Conservation (phyloP, 169 alveolate species). For the Eimeria necatrix region DNA sequence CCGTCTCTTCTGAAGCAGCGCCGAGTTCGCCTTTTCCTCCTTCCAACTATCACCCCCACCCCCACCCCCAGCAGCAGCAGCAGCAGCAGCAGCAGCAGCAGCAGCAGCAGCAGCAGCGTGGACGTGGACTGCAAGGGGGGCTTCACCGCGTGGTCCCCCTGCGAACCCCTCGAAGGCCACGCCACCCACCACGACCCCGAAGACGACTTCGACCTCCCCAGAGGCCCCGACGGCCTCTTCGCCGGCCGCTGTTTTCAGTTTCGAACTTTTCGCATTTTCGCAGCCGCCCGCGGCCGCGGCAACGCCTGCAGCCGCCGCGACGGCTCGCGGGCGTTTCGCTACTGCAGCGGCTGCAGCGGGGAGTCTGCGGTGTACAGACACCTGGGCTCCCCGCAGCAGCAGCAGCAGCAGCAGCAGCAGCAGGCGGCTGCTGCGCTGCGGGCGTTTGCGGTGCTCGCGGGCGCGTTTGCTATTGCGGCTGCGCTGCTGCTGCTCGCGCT, state of each 20-base stretch:
- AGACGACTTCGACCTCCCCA: slow-evolving; percentile 60
- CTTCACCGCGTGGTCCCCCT: slow-evolving; percentile 74
- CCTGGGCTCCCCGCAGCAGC: slow-evolving; percentile 42
- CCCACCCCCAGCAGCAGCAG: background rate
- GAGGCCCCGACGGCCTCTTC: slow-evolving; percentile 63
- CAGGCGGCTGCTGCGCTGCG: background rate
- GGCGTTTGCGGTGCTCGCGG: too few relatives aligned
- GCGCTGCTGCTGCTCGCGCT: background rate
- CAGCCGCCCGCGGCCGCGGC: slow-evolving; percentile 50
- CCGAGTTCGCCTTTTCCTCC: too few relatives aligned
- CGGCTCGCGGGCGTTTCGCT: slow-evolving; percentile 59
- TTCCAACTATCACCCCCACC: too few relatives aligned
- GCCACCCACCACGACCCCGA: slow-evolving; percentile 77
- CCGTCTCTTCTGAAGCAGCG: too few relatives aligned
- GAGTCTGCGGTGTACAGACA: slow-evolving; percentile 73
- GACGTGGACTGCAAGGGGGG: slow-evolving; percentile 77
- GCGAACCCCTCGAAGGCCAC: slow-evolving; percentile 80
- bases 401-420: too few relatives aligned
- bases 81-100: slow-evolving; percentile 23
- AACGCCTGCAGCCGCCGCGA: slow-evolving; percentile 35
- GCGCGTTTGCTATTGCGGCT: too few relatives aligned
- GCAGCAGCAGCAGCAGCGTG: slow-evolving; percentile 20
- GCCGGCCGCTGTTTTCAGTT: slow-evolving; percentile 61
- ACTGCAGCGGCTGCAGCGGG: slow-evolving; percentile 68
- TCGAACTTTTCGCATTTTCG: slow-evolving; percentile 15